Base-by-base conservation (phyloP, 2,329 filamentous ascomycete species). In the Fusarium sp. region DNA sequence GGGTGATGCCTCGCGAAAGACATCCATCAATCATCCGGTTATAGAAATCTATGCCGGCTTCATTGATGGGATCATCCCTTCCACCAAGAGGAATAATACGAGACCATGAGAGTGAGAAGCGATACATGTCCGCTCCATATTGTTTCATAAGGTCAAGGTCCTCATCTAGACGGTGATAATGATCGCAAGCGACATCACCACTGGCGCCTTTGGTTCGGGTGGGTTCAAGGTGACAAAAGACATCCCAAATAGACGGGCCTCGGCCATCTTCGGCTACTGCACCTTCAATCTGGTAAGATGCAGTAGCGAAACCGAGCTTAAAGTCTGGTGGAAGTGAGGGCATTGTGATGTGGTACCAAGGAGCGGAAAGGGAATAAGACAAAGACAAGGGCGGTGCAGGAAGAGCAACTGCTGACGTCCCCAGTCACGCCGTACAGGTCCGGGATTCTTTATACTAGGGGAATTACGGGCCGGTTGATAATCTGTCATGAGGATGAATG, bases 21-120 rank as follows among this genome's bases (percentile, higher is more conserved):
- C 92, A 84, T 61, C 89, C 87, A 70, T 92, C 88, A 27, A 92
- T 87, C 37, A 93, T 85, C 43, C 87, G 85, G 75, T 87, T 83
- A 80, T 93, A 93, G 78, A 90, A 89, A 32, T 86, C 83, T 12
- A 93, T 77, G 1, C 90, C 91, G 57, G 87, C 86, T 75, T 91
- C 85, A 78, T 92, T 93, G 76, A 92, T 76, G 1, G 90, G 87
- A 73, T 92, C 90, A 54, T 90, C 84, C 43, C 90, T 86, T 12
- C 90, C 90, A 12, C 91, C 90, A 0, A 91, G 84, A 1, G 91
- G 91, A 63, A 93, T 91, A 63, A 93, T 87, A 47, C 91, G 89
- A 7, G 90, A 89, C 91, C 91, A 93, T 10, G 90, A 90, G 38
- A 93, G 82, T 5, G 90, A 92, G 79, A 93, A 92, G 22, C 90